Evolutionary conservation across 2,329 filamentous ascomycete genomes (phyloP), one percentile per base, ranked within the genome.

Genomic region (Lojkania enalia): DNA sequence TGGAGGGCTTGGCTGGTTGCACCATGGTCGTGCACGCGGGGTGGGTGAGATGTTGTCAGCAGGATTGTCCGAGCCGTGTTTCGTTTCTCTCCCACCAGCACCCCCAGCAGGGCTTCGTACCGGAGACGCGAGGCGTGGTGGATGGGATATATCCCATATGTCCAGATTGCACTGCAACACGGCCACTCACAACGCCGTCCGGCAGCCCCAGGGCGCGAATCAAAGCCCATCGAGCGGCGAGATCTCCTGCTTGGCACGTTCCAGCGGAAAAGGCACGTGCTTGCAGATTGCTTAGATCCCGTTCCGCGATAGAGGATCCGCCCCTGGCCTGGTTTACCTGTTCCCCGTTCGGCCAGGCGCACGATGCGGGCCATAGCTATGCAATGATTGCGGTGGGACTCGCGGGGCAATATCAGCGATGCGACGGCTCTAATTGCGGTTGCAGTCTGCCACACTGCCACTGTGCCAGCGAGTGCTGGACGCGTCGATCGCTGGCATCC

Each of bases 1-100:
- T 42, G 51, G 45, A 46, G 35, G 40, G 47, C 46, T 42, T 50
- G 51, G 47, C 43, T 48, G 57, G 56, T 62, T 54, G 54, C 60
- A 60, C 51, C 48, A 43, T 32, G 21, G 45, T 48, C 16, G 42
- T 41, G 31, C 40, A 38, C 29, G 38, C 35, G 41, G 25, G 33
- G 39, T 27, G 35, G 20, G 18, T 20, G 46, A n/a, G n/a, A n/a
- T 55, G 48, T 54, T 52, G 39, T 42, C 45, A 47, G 49, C 31
- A n/a, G n/a, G 23, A 27, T 27, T 42, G 41, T 29, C 41, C 33
- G 31, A 33, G 41, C 31, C 41, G 33, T 36, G 41, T 43, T 43
- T 43, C 41, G 31, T 43, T 45, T 35, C 16, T 45, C 19, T 16
- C 16, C 20, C 38, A 15, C 30, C 11, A 12, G 30, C 30, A 33